phyloP scores from a whole-genome alignment of 495 filamentous ascomycete genomes.

The Neurospora sp. region DNA sequence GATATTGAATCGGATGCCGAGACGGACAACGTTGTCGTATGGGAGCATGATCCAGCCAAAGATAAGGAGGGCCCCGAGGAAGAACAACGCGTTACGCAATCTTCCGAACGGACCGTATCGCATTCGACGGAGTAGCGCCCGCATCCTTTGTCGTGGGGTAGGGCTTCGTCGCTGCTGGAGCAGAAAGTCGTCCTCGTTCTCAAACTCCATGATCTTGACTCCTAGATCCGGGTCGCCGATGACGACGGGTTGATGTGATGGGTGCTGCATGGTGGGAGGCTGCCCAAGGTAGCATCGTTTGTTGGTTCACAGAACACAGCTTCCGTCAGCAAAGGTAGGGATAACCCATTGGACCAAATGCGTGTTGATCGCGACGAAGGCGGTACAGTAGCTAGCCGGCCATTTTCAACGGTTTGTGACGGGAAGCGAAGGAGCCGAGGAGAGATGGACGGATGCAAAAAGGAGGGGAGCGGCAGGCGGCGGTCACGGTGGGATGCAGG shows the following conservation, averaged over 20 bases:
- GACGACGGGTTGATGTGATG: neutral
- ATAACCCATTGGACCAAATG: neutral
- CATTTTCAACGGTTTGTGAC: neutral
- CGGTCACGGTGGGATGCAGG: neutral
- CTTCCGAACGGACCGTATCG: neutral
- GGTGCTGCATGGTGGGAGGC: neutral
- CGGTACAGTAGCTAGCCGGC: neutral
- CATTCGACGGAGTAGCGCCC: neutral
- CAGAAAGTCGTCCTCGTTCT: neutral
- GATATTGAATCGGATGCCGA: constrained; percentile 13
- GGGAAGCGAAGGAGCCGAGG: neutral
- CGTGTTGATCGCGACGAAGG: neutral
- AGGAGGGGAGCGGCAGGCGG: neutral
- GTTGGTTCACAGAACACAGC: neutral
- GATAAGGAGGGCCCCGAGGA: constrained; percentile 1
- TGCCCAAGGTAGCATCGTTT: neutral
- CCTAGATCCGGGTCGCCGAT: neutral
- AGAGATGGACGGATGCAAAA: neutral
- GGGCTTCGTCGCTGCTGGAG: neutral
- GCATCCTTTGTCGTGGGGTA: neutral
- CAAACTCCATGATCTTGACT: neutral
- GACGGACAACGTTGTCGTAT: constrained; percentile 12
- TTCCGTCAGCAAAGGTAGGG: neutral
- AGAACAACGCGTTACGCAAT: neutral
- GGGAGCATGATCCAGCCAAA: constrained; percentile 11